Base-by-base conservation (phyloP, 306 rosid species). In the Cyclanthera cordifolia region DNA sequence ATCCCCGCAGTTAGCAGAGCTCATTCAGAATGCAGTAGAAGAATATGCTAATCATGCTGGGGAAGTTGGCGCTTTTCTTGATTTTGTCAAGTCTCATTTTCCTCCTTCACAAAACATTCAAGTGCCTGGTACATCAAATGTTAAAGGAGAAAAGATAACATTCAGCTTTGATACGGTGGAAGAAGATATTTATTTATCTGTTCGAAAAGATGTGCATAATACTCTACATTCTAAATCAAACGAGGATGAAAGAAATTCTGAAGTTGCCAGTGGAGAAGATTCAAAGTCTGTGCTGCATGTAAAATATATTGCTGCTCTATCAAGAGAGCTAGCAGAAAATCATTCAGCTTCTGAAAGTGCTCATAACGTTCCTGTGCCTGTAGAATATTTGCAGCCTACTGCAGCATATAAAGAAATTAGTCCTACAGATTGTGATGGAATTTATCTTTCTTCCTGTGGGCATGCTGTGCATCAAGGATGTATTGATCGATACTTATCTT, bases 391-490 rank as follows among this genome's bases (percentile, higher is more conserved):
- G 56, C 82, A 77, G 25, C 68, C 73, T 74, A 72, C 68, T 50
- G 53, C 81, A 69, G 53, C 81, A 69, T 84, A 71, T 57, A 80
- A 82, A 78, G 94, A 91, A 78, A 86, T 94, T 82, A 84, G 96
- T 71, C 96, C 92, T 25, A 71, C 66, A 46, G 88, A 88, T 75
- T 88, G 91, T 48, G 99, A 90, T 81, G 99, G 99, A 65, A 78
- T 88, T 78, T 86, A 83, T 82, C 82, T 90, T 76, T 94, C 99
- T 72, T 94, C 99, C 27, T 94, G 99, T 78, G 99, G 99, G 55
- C 99, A 94, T 78, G 96, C 97, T 17, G 91, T 90, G 75, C 99
- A 94, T 85, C 97, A 94, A 86, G 84, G 81, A 20, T 94, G 99
- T 76, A 97, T 94, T 71, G 87, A 84, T 72, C 87, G 91, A 7